phyloP scores from a whole-genome alignment of 495 filamentous ascomycete species.

The Xylaria scruposa region DNA sequence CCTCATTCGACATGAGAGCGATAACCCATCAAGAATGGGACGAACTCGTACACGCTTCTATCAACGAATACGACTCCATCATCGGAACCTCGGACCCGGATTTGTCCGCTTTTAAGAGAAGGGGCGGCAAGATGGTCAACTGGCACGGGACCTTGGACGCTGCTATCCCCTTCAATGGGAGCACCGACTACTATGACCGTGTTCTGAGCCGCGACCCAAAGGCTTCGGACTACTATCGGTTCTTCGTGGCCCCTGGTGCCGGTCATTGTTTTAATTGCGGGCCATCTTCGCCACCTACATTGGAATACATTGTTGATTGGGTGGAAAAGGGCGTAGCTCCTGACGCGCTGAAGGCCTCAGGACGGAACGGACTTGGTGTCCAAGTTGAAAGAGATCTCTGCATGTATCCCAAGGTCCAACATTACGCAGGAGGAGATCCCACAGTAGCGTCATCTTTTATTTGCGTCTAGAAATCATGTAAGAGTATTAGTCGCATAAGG shows the following conservation, averaged over 20 bases:
- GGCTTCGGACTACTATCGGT: conserved; percentile 40
- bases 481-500: too few relatives aligned
- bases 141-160: conserved; percentile 45
- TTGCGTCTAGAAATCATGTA: neutral
- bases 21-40: conserved; percentile 22
- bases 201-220: conserved; percentile 37
- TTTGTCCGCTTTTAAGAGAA: conserved; percentile 42
- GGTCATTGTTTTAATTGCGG: conserved; percentile 37
- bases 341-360: conserved; percentile 37
- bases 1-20: conserved; percentile 15
- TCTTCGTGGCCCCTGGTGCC: conserved; percentile 44
- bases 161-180: conserved; percentile 39
- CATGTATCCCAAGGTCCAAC: conserved; percentile 27
- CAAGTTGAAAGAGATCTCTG: conserved; percentile 28
- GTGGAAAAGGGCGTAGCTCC: conserved; percentile 48
- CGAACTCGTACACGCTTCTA: conserved; percentile 4
- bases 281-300: conserved; percentile 31
- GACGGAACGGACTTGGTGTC: conserved; percentile 18
- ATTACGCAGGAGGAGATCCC: conserved; percentile 23
- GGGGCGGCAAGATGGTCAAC: conserved; percentile 49
- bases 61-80: conserved; percentile 40
- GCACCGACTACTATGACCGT: conserved; percentile 39
- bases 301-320: conserved; percentile 46
- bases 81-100: conserved; percentile 48
- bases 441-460: conserved; percentile 16